Conservation (phyloP, 139 green algal genomes). For the Chlorella sp. region DNA sequence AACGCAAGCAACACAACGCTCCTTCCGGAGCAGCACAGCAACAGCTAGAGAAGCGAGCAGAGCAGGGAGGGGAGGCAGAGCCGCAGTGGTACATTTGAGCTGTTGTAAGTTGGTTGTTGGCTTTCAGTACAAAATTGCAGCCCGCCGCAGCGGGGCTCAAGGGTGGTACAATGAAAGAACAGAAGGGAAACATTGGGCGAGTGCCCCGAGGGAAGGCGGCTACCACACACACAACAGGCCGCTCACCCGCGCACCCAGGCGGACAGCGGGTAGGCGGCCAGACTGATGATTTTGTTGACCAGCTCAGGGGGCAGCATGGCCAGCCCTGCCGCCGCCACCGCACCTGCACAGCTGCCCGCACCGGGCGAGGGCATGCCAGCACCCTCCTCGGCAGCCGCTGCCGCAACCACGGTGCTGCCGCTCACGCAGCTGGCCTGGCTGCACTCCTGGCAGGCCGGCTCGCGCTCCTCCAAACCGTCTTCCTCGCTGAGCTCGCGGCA, state of each 20-base stretch:
- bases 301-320: conserved; percentile 6
- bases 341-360: neutral
- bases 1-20: too few species aligned
- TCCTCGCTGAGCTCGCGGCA: neutral
- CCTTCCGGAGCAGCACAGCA: too few species aligned
- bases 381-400: neutral
- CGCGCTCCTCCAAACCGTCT: neutral
- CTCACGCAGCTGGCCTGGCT: neutral
- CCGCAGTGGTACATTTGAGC: too few species aligned
- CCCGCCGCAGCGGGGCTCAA: neutral
- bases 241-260: neutral
- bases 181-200: neutral
- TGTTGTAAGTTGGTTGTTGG: neutral
- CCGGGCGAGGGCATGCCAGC: too few species aligned
- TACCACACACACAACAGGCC: neutral
- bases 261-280: conserved; percentile 15
- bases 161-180: neutral
- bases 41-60: too few species aligned
- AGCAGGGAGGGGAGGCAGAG: too few species aligned
- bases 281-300: neutral
- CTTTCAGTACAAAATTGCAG: neutral
- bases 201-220: too few species aligned
- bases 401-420: neutral
- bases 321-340: conserved; percentile 4
- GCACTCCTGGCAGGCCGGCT: neutral